Conservation (phyloP, 169 alveolate genomes). For the Sarcocystis neurona region DNA sequence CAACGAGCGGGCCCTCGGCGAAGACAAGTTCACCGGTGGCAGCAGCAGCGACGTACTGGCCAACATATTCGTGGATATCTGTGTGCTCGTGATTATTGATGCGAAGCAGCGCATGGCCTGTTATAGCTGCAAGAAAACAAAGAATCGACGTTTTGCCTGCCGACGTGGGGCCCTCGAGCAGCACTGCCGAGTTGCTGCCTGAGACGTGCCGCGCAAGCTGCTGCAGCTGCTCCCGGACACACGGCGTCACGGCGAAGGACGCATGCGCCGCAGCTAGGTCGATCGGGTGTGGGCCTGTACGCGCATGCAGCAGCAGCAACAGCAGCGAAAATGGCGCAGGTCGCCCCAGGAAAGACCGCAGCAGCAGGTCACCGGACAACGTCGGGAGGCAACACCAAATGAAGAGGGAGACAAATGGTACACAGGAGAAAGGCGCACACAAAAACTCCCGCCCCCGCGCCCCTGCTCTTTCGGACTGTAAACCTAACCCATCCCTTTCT, state of each 20-base stretch:
- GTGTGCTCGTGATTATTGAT: constrained; percentile 99
- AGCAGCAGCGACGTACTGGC: constrained; percentile 93
- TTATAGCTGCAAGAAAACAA: constrained; percentile 90
- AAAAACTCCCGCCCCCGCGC: too few relatives aligned
- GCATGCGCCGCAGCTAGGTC: constrained; percentile 67
- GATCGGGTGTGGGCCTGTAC: constrained; percentile 63
- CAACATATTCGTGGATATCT: constrained; percentile 97
- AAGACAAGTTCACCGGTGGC: constrained; percentile 88
- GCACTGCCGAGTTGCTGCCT: constrained; percentile 95
- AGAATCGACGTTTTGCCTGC: constrained; percentile 99
- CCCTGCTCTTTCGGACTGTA: too few relatives aligned
- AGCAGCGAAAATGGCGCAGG: too few relatives aligned
- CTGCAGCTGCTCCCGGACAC: constrained; percentile 78
- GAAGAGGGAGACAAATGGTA: too few relatives aligned
- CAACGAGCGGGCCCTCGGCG: constrained; percentile 97
- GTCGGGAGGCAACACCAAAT: too few relatives aligned
- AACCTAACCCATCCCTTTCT: too few relatives aligned
- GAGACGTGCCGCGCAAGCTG: constrained; percentile 90
- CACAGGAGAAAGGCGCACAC: too few relatives aligned
- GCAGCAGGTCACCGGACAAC: too few relatives aligned
- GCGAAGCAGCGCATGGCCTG: constrained; percentile 95
- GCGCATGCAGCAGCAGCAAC: constrained; percentile 63
- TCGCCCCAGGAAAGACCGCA: too few relatives aligned
- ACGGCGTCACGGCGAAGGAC: constrained; percentile 71
- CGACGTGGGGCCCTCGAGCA: constrained; percentile 99